Evolutionary conservation across 495 filamentous ascomycete genomes (phyloP).

Genomic region (Endocarpon pusillum): DNA sequence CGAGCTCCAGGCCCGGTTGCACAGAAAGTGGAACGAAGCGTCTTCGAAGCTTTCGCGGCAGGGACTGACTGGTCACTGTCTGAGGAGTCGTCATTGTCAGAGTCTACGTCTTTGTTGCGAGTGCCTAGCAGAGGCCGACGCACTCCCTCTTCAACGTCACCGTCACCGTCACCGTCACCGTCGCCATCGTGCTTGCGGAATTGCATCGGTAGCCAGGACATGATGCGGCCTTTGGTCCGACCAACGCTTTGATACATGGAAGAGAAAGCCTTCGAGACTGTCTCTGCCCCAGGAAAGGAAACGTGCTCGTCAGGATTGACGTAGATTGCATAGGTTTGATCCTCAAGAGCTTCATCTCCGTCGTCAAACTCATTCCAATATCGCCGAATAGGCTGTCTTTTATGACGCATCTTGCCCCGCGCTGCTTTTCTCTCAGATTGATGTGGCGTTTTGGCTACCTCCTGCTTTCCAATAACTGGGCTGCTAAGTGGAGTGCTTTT

Average conservation of each 20-base stretch:
- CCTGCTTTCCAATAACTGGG: constrained; percentile 5
- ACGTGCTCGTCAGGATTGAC: constrained; percentile 33
- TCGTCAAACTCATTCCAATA: constrained; percentile 56
- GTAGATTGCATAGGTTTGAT: constrained; percentile 35
- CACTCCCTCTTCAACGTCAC: not conserved
- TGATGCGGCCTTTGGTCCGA: too few relatives aligned
- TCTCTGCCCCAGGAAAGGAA: constrained; percentile 29
- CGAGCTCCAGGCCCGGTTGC: too few relatives aligned
- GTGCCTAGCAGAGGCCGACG: not conserved
- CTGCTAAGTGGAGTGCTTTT: not conserved
- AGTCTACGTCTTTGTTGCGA: not conserved
- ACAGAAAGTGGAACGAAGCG: not conserved
- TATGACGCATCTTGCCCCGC: not conserved
- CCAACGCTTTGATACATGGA: constrained; percentile 1
- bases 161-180: not conserved
- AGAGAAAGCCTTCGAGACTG: constrained; percentile 18
- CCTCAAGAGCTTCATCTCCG: constrained; percentile 34
- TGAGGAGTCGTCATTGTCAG: not conserved
- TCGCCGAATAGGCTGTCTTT: constrained; percentile 7
- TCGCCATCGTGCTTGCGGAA: not conserved
- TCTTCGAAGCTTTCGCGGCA: not conserved
- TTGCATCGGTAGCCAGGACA: not conserved
- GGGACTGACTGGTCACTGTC: not conserved
- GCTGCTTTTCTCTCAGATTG: constrained; percentile 1
- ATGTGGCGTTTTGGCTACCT: constrained; percentile 1